phyloP scores from a whole-genome alignment of 371 early-diverging fungal genomes.

The Syncephalastrum monosporum region DNA sequence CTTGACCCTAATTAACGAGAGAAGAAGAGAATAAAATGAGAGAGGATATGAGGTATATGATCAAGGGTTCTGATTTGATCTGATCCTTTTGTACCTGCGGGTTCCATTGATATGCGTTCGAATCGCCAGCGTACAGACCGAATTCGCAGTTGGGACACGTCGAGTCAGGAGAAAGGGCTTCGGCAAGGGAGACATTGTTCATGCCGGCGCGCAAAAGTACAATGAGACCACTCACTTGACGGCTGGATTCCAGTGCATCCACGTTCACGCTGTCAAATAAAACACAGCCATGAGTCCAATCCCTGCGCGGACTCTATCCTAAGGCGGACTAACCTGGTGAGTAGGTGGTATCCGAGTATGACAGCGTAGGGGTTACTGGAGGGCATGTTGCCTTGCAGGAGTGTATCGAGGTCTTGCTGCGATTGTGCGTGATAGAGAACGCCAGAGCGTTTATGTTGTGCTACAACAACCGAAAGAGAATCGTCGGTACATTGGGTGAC shows the following conservation, averaged over 20 bases:
- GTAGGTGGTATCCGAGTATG: constrained; percentile 60
- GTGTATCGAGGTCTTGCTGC: constrained; percentile 49
- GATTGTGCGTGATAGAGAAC: constrained; percentile 57
- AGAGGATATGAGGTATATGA: neutral
- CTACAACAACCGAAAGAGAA: constrained; percentile 4
- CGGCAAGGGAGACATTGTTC: neutral
- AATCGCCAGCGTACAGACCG: constrained; percentile 64
- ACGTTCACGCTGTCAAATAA: constrained; percentile 20
- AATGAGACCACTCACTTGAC: constrained; percentile 29
- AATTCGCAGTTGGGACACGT: constrained; percentile 71
- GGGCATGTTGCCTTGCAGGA: constrained; percentile 22
- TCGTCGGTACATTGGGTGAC: neutral
- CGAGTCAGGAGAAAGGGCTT: constrained; percentile 57
- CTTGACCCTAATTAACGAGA: constrained; percentile 51
- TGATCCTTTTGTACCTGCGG: constrained; percentile 38
- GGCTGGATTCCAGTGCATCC: constrained; percentile 13
- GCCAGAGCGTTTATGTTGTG: constrained; percentile 44
- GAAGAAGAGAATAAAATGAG: neutral
- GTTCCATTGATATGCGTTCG: constrained; percentile 66
- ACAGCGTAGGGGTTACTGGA: constrained; percentile 50
- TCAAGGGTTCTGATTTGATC: neutral
- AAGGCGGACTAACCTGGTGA: constrained; percentile 50
- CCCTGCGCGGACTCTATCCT: neutral
- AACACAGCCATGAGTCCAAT: neutral
- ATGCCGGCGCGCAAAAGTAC: constrained; percentile 14